A percentile compares a stretch with the other conserved stretches of the same genome.
Conservation (phyloP, 2,329 filamentous ascomycete genomes). For the Gyromitra esculenta region DNA sequence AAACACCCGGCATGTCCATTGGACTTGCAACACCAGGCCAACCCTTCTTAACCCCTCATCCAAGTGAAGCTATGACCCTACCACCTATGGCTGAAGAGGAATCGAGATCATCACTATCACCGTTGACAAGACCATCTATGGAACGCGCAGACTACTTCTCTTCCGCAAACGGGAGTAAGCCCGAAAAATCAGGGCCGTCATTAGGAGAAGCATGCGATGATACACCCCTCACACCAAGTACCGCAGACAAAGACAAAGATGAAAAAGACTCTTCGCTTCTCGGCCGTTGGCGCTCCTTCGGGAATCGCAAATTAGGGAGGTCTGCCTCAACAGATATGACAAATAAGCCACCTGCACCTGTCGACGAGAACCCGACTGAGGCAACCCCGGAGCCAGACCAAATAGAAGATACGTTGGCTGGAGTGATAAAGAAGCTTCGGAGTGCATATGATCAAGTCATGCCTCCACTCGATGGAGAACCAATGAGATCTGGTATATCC, state of each 20-base stretch:
- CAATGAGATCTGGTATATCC: constrained; percentile 68
- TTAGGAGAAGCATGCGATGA: constrained; percentile 64
- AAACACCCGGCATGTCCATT: constrained; percentile 82
- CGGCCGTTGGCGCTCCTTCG: constrained; percentile 64
- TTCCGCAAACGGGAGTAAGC: constrained; percentile 58
- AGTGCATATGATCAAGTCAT: constrained; percentile 42
- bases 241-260: constrained; percentile 63
- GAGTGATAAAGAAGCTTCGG: constrained; percentile 71
- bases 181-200: constrained; percentile 60
- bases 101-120: constrained; percentile 56
- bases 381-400: constrained; percentile 53
- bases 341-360: constrained; percentile 53
- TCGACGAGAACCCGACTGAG: constrained; percentile 56
- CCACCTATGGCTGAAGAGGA: constrained; percentile 63
- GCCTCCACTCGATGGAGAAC: constrained; percentile 48
- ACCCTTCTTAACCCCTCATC: constrained; percentile 58
- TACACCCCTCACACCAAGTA: constrained; percentile 64
- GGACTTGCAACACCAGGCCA: constrained; percentile 74
- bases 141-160: constrained; percentile 53
- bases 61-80: constrained; percentile 59
- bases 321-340: constrained; percentile 72
- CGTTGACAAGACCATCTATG: constrained; percentile 45
- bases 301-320: constrained; percentile 83
- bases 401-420: constrained; percentile 78
- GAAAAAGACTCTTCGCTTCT: constrained; percentile 58